Evolutionary conservation across 768 basidiomycete species (phyloP).

Genomic region (Tulasnella sp.): DNA sequence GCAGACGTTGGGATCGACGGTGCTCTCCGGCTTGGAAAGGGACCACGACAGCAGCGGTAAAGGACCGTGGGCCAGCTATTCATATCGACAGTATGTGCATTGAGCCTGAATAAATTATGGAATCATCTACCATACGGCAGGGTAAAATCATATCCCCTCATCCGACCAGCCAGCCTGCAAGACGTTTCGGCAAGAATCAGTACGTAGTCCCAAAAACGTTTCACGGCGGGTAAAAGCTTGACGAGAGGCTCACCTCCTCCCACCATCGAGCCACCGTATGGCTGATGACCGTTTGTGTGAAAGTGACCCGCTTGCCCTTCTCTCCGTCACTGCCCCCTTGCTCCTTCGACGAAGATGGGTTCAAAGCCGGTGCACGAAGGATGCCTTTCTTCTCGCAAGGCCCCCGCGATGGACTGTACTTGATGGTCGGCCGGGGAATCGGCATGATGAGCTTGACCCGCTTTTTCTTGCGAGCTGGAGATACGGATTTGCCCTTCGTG

Average conservation of each 20-base stretch:
- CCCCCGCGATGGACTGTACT: not conserved
- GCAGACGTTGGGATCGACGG: too few species aligned
- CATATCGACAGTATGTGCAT: not conserved
- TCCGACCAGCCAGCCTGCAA: not conserved
- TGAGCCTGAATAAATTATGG: not conserved
- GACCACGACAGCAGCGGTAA: not conserved
- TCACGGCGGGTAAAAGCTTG: not conserved
- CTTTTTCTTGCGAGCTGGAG: not conserved
- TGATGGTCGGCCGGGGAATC: not conserved
- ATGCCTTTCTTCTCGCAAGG: not conserved
- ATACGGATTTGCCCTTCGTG: not conserved
- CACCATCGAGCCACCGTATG: not conserved
- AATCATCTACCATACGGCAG: not conserved
- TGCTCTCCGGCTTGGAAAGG: too few species aligned
- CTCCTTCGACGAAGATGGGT: not conserved
- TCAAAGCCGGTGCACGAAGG: not conserved
- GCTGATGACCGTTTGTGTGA: not conserved
- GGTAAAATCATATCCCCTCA: not conserved
- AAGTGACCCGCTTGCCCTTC: not conserved
- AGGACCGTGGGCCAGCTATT: not conserved
- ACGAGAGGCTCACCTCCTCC: not conserved
- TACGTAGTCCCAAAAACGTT: not conserved
- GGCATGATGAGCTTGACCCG: conserved; percentile 1
- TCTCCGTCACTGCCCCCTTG: not conserved
- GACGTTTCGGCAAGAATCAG: not conserved